Evolutionary conservation across 768 basidiomycete genomes (phyloP), one percentile per base, ranked within the genome.

Genomic region (Rossbeevera mucosa): DNA sequence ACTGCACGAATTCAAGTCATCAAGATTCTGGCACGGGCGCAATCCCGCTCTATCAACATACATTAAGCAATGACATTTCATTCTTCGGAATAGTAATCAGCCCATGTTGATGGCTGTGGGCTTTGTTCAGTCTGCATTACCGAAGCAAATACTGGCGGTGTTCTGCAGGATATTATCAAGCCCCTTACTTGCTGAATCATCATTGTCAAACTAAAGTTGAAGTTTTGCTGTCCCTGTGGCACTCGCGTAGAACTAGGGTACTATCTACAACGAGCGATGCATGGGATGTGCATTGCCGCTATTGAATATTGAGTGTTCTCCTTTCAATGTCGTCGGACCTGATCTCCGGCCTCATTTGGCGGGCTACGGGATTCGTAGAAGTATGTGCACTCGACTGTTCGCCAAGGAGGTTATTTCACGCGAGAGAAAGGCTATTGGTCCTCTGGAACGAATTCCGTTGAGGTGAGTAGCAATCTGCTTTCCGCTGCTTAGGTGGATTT

Each of bases 361-460:
- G 22, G 12, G 68, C 72, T 2, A 55, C 59, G 13, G 74, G 73
- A 13, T 79, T 73, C 60, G 70, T 31, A 57, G 51, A 74, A 75
- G 56, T 59, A 74, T n/a, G 70, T 54, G 66, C 74, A 47, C 72
- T 73, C 4, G 33, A 36, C 33, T 36, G 33, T 57, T 73, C 48
- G 68, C 68, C 12, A 52, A 48, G 30, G 55, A 63, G 29, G 74
- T 72, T 20, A 58, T 57, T 67, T 72, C 53, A 46, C 56, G 56
- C 36, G 75, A 71, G 5, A 72, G 72, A 21, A 62, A 70, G 47
- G 60, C 69, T 14, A 58, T 72, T 7, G 71, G 70, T 14, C 71
- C 73, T 7, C 60, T 73, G 18, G 18, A 20, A 38, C 50, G 1
- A 61, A 54, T 42, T 74, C 57, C 14, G 61, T 76, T 43, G 68